Conservation (phyloP, 345 rosid species). For the Syzygium grande region DNA sequence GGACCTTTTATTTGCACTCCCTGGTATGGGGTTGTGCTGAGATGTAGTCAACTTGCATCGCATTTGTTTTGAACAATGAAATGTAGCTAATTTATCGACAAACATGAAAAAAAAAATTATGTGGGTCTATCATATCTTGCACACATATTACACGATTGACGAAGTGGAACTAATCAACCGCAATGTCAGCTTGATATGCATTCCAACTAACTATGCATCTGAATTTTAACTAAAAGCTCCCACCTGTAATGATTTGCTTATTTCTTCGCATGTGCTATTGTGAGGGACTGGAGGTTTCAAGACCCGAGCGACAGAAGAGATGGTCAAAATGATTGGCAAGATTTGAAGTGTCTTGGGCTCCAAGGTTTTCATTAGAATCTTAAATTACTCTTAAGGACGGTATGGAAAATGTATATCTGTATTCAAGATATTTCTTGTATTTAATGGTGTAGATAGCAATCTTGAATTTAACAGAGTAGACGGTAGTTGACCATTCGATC, state of each 20-base stretch:
- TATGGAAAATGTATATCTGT: too few relatives aligned
- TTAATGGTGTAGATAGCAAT: too few relatives aligned
- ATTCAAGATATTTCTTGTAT: too few relatives aligned
- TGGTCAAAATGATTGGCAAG: too few relatives aligned
- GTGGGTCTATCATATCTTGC: neutral
- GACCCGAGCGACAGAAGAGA: too few relatives aligned
- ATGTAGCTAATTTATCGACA: neutral
- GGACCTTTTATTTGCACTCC: neutral
- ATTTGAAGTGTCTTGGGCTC: too few relatives aligned
- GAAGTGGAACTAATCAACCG: neutral
- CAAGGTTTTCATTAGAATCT: too few relatives aligned
- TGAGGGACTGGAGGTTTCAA: too few relatives aligned
- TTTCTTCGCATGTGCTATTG: neutral
- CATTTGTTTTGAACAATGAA: neutral
- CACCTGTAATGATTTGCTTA: neutral
- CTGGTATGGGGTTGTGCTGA: neutral
- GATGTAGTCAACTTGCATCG: neutral
- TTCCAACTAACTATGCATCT: neutral
- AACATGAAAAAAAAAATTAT: neutral
- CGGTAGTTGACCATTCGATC: too few relatives aligned
- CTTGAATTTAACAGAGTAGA: too few relatives aligned
- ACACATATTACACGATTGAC: neutral
- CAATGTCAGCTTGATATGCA: neutral
- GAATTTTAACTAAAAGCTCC: neutral
- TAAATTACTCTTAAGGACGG: too few relatives aligned